Base-by-base conservation (phyloP, 306 rosid genomes). In the Boehmeria nivea region DNA sequence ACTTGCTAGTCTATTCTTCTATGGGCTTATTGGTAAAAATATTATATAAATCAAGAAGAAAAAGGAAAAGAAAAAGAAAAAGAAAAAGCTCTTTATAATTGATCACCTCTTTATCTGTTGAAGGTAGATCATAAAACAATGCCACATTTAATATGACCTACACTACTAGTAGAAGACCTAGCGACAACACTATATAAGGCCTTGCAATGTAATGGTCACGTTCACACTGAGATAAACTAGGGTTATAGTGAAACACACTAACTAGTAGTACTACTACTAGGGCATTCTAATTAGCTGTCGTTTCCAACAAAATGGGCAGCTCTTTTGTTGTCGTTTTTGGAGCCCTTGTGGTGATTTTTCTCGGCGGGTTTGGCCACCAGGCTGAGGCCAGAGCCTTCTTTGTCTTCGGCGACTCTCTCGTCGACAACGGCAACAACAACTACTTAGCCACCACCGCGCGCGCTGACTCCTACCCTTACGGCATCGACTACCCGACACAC, bases 381-480 rank as follows among this genome's bases (percentile, higher is more conserved):
- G 77, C 73, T 14, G 89, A 75, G 44, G 95, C 76, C 2, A 76
- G 93, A 17, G 84, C 95, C 2, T 87, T 87, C 78, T 75, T 83
- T 25, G 95, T 87, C 43, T 87, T 87, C 23, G 95, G 95, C 15
- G 95, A 87, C 47, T 87, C 95, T 0, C 71, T 87, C 1, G 95
- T 87, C 17, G 95, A 87, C 44, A 87, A 38, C 57, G 95, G 95
- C 33, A 87, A 87, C 71, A 87, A 87, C 60, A 66, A 87, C 57
- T 87, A 62, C 70, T 61, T 87, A 50, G 81, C 79, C 34, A 87
- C 95, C 60, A 52, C 89, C 3, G 95, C 95, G 22, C 55, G 95
- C 1, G 95, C 94, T 0, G 94, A 87, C 48, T 0, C 69, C 16
- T 78, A 74, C 25, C 95, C 95, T 50, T 87, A 87, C 51, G 95